A percentile compares a stretch with the other conserved stretches of the same genome.
Conservation (phyloP, 176 grass and related monocot species). For the Oryza brachyantha region DNA sequence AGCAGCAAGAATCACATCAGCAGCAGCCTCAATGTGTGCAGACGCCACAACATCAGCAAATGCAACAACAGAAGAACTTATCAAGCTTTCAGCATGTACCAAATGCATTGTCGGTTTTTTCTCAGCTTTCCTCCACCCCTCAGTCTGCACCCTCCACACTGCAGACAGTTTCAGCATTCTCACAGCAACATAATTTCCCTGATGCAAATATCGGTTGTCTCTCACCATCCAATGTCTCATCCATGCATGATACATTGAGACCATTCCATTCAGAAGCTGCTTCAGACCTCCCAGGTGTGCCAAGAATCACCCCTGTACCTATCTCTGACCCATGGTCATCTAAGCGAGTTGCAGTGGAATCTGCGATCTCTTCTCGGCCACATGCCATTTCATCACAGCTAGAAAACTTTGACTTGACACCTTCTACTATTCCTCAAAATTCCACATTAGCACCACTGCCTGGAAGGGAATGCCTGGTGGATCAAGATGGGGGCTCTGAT, state of each 20-base stretch:
- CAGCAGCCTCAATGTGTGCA: slow-evolving; percentile 45
- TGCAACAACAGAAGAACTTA: slow-evolving; percentile 55
- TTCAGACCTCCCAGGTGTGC: slow-evolving; percentile 47
- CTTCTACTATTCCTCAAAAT: slow-evolving; percentile 40
- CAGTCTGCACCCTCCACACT: slow-evolving; percentile 44
- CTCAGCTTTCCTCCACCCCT: slow-evolving; percentile 34
- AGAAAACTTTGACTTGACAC: slow-evolving; percentile 50
- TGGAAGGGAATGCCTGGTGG: slow-evolving; percentile 59
- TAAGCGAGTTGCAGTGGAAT: slow-evolving; percentile 69
- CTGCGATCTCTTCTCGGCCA: slow-evolving; percentile 38
- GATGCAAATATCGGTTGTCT: slow-evolving; percentile 48
- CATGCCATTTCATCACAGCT: slow-evolving; percentile 36
- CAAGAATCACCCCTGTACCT: slow-evolving; percentile 46
- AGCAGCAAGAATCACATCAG: slow-evolving; percentile 40
- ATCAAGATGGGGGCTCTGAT: slow-evolving; percentile 57
- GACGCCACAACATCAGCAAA: slow-evolving; percentile 61
- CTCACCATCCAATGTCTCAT: slow-evolving; percentile 35
- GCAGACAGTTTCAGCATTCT: slow-evolving; percentile 48
- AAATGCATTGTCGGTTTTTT: slow-evolving; percentile 37
- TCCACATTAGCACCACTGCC: slow-evolving; percentile 65
- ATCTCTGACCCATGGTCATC: slow-evolving; percentile 64
- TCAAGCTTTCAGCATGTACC: slow-evolving; percentile 32
- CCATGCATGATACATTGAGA: slow-evolving; percentile 44
- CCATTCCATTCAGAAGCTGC: slow-evolving; percentile 50
- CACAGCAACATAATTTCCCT: slow-evolving; percentile 58